phyloP scores from a whole-genome alignment of 345 rosid species.

The Cardamine occulta region DNA sequence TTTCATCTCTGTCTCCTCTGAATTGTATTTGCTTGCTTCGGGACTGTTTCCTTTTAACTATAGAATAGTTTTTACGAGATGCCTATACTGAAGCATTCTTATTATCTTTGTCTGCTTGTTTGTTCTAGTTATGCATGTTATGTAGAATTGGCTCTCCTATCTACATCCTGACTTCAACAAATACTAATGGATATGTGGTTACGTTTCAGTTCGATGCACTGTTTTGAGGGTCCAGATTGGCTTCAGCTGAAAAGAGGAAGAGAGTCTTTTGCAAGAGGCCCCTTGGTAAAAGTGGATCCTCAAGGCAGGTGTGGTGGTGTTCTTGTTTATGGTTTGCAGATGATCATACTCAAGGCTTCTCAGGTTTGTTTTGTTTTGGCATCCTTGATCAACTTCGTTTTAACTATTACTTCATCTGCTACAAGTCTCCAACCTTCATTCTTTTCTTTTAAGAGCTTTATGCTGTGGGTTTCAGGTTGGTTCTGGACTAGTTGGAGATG shows the following conservation, averaged over 20 bases:
- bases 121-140: background rate
- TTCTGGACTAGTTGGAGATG: constrained; percentile 90
- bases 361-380: constrained; percentile 66
- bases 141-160: constrained; percentile 2
- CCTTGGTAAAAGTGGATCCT: constrained; percentile 89
- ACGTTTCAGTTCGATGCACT: constrained; percentile 90
- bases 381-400: constrained; percentile 26
- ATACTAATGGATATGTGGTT: constrained; percentile 31
- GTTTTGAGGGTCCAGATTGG: constrained; percentile 98
- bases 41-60: too few relatives aligned
- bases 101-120: too few relatives aligned
- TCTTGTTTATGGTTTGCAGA: constrained; percentile 94
- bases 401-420: constrained; percentile 24
- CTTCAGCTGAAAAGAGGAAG: constrained; percentile 92
- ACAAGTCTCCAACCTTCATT: constrained; percentile 13
- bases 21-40: too few relatives aligned
- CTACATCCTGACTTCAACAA: background rate
- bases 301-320: constrained; percentile 96
- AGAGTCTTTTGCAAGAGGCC: constrained; percentile 89
- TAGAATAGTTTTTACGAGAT: background rate
- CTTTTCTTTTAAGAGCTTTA: constrained; percentile 14
- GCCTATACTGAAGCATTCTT: background rate
- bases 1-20: too few relatives aligned
- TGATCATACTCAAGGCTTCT: constrained; percentile 92
- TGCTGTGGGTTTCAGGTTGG: constrained; percentile 58